These are phyloP conservation scores for Sporobolomyces pararoseus DNA, from an alignment of 768 basidiomycete genomes.

Conservation along the genomic window DNA sequence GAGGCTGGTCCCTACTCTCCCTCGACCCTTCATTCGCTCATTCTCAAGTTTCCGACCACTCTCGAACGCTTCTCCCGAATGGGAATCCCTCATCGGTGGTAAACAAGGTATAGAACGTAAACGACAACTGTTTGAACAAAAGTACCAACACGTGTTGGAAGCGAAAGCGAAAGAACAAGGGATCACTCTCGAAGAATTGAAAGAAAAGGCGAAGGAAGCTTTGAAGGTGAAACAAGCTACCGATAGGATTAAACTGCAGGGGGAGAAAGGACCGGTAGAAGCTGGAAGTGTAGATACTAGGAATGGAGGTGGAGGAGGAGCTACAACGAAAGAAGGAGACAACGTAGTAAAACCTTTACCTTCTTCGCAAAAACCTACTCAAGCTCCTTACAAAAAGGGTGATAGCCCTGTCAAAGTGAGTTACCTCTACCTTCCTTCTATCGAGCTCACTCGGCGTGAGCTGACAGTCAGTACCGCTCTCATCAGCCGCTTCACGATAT, in stretches of 20 bases:
- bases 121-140: conserved; percentile 23
- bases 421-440: not conserved
- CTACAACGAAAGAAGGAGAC: too few species aligned
- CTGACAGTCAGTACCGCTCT: not conserved
- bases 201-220: conserved; percentile 1
- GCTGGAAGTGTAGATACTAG: conserved; percentile 21
- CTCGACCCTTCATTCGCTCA: not conserved
- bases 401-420: conserved; percentile 48
- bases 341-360: conserved; percentile 29
- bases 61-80: conserved; percentile 22
- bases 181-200: conserved; percentile 29
- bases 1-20: not conserved
- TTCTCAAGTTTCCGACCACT: not conserved
- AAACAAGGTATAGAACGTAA: conserved; percentile 28
- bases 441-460: not conserved
- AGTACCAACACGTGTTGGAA: conserved; percentile 34
- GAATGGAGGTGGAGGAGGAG: not conserved
- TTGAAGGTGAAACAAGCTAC: not conserved
- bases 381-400: conserved; percentile 2
- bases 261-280: conserved; percentile 8
- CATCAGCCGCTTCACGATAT: conserved; percentile 74
- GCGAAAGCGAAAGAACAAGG: conserved; percentile 33
- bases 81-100: conserved; percentile 41
- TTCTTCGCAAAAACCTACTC: not conserved
- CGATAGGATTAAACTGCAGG: not conserved